These are phyloP conservation scores for Lactarius sp. DNA, from an alignment of 768 basidiomycete species.

Conservation along the genomic window DNA sequence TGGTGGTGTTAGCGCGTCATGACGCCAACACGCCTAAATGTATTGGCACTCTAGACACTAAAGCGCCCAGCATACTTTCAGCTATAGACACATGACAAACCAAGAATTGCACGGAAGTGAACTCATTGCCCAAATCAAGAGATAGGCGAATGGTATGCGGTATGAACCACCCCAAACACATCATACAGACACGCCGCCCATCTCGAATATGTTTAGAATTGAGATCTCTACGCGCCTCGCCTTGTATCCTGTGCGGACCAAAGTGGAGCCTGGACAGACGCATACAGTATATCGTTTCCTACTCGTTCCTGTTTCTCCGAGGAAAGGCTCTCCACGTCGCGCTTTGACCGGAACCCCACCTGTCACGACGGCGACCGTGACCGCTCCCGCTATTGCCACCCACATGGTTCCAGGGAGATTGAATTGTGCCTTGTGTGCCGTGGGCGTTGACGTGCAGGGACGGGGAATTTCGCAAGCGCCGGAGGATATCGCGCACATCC, in stretches of 20 bases:
- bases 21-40: slow-evolving; percentile 18
- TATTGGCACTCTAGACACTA: slow-evolving; percentile 20
- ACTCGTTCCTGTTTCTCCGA: background rate
- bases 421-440: slow-evolving; percentile 9
- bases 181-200: background rate
- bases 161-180: slow-evolving; percentile 13
- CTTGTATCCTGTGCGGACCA: background rate
- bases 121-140: slow-evolving; percentile 9
- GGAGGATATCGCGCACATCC: slow-evolving; percentile 49
- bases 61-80: slow-evolving; percentile 18
- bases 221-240: slow-evolving; percentile 5
- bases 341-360: background rate
- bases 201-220: slow-evolving; percentile 3
- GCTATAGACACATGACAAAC: slow-evolving; percentile 19
- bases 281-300: background rate
- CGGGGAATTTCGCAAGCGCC: slow-evolving; percentile 44
- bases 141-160: slow-evolving; percentile 17
- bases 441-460: slow-evolving; percentile 3
- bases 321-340: background rate
- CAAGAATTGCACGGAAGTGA: slow-evolving; percentile 13
- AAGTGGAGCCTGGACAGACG: background rate
- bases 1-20: slow-evolving; percentile 20
- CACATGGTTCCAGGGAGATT: slow-evolving; percentile 6
- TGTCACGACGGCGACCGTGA: background rate
- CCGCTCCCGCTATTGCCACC: background rate